Evolutionary conservation across 345 rosid species (phyloP), one percentile per base, ranked within the genome.

Genomic region (Gossypium ekmanianum): DNA sequence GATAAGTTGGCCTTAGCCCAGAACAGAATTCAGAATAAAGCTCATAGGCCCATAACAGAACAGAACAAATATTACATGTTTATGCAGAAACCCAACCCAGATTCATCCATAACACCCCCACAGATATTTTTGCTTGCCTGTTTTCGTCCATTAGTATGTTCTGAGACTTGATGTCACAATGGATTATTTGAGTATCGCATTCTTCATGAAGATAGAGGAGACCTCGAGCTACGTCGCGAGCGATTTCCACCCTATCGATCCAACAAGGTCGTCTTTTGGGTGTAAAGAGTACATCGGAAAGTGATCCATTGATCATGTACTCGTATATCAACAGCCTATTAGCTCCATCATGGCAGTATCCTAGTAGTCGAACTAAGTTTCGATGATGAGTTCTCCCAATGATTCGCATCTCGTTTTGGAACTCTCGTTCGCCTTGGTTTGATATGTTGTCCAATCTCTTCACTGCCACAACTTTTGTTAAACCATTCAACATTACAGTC

Each of bases 321-420:
- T 78, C 80, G 39, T 80, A 80, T 39, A 82, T 41, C 57, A 82
- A 54, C 5, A 51, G 72, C 34, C 68, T 76, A n/a, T 69, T 74
- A 5, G 57, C 34, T 20, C 62, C 72, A 4, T 64, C 51, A 16
- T 41, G 69, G 51, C 69, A 43, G 8, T 64, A 64, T 7, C 69
- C 69, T 11, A 29, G 74, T 77, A 83, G 72, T 14, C 75, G 75
- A 72, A 66, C 81, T 34, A 83, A 44, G 51, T 80, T 83, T 56
- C 57, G 69, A 58, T 77, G 85, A 66, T 80, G 83, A 48, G 79
- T 76, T 68, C 74, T 75, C 12, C 78, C 83, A n/a, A 65, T 77
- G 51, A 72, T 68, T 71, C 56, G 66, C 81, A 76, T 79, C 73
- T 78, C 82, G 14, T 55, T 55, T 20, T 11, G 79, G 34, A 67